These are phyloP conservation scores for Piper longum DNA, from an alignment of 164 flowering plant genomes.

Conservation along the genomic window DNA sequence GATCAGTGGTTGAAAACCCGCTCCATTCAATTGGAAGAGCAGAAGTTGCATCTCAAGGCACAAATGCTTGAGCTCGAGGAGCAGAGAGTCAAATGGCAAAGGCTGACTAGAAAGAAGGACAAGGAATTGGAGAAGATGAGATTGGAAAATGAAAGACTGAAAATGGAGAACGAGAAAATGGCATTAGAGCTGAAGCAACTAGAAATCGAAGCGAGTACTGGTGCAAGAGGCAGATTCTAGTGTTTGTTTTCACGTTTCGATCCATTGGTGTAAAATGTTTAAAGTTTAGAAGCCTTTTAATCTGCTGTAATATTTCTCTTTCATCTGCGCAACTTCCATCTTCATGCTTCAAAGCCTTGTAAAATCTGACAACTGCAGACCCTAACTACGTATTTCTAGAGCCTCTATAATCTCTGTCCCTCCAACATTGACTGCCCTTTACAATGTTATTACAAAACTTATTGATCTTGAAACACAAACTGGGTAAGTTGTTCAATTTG, in stretches of 20 bases:
- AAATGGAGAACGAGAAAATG: slow-evolving; percentile 57
- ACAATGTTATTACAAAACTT: too few relatives aligned
- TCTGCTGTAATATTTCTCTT: too few relatives aligned
- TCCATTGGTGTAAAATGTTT: background rate
- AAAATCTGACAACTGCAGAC: too few relatives aligned
- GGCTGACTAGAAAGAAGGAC: slow-evolving; percentile 44
- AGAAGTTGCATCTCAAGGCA: slow-evolving; percentile 38
- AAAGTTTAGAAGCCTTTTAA: background rate
- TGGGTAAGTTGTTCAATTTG: too few relatives aligned
- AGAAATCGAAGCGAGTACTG: slow-evolving; percentile 18
- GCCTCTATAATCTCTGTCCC: too few relatives aligned
- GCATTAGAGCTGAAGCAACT: slow-evolving; percentile 48
- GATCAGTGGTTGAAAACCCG: slow-evolving; percentile 34
- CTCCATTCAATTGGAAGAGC: slow-evolving; percentile 44
- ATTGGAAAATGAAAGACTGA: slow-evolving; percentile 66
- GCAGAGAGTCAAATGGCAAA: slow-evolving; percentile 60
- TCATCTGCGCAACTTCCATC: too few relatives aligned
- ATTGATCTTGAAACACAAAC: too few relatives aligned
- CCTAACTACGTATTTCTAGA: too few relatives aligned
- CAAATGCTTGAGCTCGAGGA: slow-evolving; percentile 66
- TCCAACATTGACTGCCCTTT: too few relatives aligned
- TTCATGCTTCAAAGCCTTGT: too few relatives aligned
- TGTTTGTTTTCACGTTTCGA: too few relatives aligned
- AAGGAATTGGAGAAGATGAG: slow-evolving; percentile 47
- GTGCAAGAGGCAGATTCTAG: background rate